A percentile compares a stretch with the other conserved stretches of the same genome.
phyloP scores from a whole-genome alignment of 2,329 filamentous ascomycete species.

The Beauveria rudraprayagi region DNA sequence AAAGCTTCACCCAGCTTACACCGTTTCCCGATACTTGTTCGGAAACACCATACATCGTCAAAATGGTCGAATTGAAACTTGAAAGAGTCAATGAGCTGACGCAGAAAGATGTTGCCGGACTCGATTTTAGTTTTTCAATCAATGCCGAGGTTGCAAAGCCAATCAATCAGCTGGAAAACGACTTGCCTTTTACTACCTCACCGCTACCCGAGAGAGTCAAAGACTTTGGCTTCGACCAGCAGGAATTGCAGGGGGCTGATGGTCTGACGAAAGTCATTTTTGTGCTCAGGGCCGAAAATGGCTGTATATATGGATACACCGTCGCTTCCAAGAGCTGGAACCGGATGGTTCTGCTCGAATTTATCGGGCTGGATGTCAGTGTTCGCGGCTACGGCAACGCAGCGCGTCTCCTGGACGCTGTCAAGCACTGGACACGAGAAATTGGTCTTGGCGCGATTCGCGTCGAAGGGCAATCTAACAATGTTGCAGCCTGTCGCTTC shows the following conservation, averaged over 20 bases:
- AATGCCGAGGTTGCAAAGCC: conserved; percentile 12
- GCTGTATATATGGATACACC: conserved; percentile 11
- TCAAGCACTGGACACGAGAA: conserved; percentile 13
- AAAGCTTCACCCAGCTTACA: background rate
- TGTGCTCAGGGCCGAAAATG: background rate
- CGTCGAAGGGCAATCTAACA: conserved; percentile 14
- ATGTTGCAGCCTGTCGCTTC: conserved; percentile 13
- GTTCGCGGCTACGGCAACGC: conserved; percentile 13
- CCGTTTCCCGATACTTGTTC: background rate
- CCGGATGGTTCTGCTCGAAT: conserved; percentile 14
- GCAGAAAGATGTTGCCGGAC: conserved; percentile 8
- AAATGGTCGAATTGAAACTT: background rate
- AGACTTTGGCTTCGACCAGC: conserved; percentile 10
- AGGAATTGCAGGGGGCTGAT: conserved; percentile 1
- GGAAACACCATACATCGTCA: too few relatives aligned
- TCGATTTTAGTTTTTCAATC: conserved; percentile 15
- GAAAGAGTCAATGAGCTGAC: conserved; percentile 10
- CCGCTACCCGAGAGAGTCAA: background rate
- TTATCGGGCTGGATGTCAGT: conserved; percentile 13
- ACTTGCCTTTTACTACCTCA: conserved; percentile 5
- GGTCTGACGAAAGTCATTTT: conserved; percentile 3
- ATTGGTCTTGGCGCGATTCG: conserved; percentile 12
- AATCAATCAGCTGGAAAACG: conserved; percentile 9
- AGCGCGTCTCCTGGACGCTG: conserved; percentile 9
- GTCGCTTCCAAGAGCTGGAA: conserved; percentile 15